Evolutionary conservation across 108 stramenopile genomes (phyloP), one percentile per base, ranked within the genome.

Genomic region (Cyclostephanos invisitatus): DNA sequence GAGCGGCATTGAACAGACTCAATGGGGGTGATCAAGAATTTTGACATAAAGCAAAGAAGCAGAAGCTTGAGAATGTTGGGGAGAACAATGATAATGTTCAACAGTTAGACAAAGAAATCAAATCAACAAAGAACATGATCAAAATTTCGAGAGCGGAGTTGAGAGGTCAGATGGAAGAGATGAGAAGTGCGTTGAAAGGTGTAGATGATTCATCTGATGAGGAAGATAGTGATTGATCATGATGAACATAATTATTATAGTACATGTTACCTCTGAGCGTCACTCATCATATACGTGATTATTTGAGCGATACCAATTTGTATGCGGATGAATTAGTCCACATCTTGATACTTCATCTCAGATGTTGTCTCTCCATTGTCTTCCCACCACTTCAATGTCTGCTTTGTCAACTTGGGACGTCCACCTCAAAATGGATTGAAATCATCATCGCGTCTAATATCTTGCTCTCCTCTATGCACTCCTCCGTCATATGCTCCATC

Each of bases 401-500:
- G 57, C 0, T 29, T 58, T 12, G 0, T 24, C 10, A 4, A 1
- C 28, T 17, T 25, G 2, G 57, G 57, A 24, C 57, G 24, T 17
- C 57, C 57, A 28, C 57, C 57, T 29, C 57, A 29, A 5, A 3
- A 28, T n/a, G 1, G 7, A 58, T 32, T 11, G 15, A 25, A 25
- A 29, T 25, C 3, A 28, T 24, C 57, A 32, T 58, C 28, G 14
- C 57, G 57, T 5, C 24, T 17, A 17, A 58, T 28, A 0, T 58
- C 57, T 28, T 58, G 27, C 4, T 58, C 57, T 25, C 57, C 28
- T 15, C 57, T 29, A 28, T 58, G n/a, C 28, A 58, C 28, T 53
- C 51, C 51, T 53, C 51, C 51, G 21, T 53, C 22, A 24, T 24
- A 20, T 6, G 0, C 17, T 28, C 17, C 28, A 32, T 24, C 27